Percentiles rank a stretch among this genome's conserved stretches.
These are phyloP conservation scores for Raphanus raphanistrum DNA, from an alignment of 345 rosid genomes.

Conservation along the genomic window DNA sequence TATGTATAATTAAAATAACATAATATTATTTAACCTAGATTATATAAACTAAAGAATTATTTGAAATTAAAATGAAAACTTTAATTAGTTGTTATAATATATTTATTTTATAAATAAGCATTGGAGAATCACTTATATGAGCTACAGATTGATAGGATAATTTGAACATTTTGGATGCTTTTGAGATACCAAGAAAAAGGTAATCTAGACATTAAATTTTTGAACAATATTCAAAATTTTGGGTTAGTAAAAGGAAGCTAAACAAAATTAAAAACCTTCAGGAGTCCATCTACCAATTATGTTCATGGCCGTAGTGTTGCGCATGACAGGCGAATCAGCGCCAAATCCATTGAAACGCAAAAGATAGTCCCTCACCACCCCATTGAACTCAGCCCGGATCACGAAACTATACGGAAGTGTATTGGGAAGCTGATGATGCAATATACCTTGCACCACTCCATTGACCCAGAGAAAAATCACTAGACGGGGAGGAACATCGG, in stretches of 20 bases:
- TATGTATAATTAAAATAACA: background rate
- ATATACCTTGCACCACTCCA: background rate
- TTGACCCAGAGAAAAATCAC: background rate
- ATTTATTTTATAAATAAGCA: too few relatives aligned
- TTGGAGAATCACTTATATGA: too few relatives aligned
- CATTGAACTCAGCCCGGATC: background rate
- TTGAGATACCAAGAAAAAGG: background rate
- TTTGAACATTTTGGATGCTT: too few relatives aligned
- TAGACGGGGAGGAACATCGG: background rate
- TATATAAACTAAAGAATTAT: background rate
- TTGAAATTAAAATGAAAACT: background rate
- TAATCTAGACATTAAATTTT: too few relatives aligned
- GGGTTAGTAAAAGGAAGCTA: too few relatives aligned
- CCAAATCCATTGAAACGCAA: background rate
- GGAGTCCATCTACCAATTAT: background rate
- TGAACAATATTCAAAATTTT: background rate
- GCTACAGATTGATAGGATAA: too few relatives aligned
- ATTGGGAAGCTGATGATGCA: background rate
- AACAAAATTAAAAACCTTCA: background rate
- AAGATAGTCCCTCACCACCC: background rate
- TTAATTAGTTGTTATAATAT: too few relatives aligned
- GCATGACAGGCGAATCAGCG: background rate
- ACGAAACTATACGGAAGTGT: background rate
- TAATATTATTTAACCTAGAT: background rate
- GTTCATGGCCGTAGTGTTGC: background rate